Conservation (phyloP, 1,139 yeast species). For the Geotrichum histeridarum region DNA sequence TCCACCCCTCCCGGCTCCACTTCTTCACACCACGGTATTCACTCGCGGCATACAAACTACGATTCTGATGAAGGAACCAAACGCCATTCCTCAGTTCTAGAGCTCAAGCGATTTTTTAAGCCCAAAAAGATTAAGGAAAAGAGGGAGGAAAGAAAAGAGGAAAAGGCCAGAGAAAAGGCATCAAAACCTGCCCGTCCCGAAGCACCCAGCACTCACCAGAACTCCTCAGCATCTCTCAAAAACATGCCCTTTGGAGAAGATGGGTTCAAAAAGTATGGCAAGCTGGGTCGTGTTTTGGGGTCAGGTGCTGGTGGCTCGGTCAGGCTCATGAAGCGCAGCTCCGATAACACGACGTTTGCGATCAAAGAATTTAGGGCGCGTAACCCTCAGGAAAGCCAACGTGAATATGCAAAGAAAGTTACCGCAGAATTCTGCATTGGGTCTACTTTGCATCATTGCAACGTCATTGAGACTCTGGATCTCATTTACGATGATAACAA, state of each 20-base stretch:
- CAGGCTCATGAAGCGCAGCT: slow-evolving; percentile 71
- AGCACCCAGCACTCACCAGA: neutral
- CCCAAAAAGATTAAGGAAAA: slow-evolving; percentile 17
- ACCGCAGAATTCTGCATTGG: slow-evolving; percentile 98
- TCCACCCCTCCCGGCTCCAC: slow-evolving; percentile 5
- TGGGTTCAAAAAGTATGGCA: slow-evolving; percentile 71
- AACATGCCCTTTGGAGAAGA: slow-evolving; percentile 40
- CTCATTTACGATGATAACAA: slow-evolving; percentile 81
- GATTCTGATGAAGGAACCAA: slow-evolving; percentile 18
- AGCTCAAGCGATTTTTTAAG: slow-evolving; percentile 40
- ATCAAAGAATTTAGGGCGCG: slow-evolving; percentile 93
- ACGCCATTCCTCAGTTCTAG: slow-evolving; percentile 36
- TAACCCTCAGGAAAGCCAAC: slow-evolving; percentile 72
- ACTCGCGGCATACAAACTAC: neutral
- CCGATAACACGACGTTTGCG: slow-evolving; percentile 84
- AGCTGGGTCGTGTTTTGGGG: slow-evolving; percentile 83
- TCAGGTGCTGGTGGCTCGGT: slow-evolving; percentile 99
- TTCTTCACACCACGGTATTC: neutral
- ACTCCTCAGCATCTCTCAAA: slow-evolving; percentile 23
- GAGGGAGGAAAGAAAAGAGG: neutral
- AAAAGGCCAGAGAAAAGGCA: neutral
- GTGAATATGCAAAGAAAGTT: slow-evolving; percentile 93
- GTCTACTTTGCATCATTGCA: slow-evolving; percentile 89
- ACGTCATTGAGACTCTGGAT: slow-evolving; percentile 88
- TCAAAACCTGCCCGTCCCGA: slow-evolving; percentile 19